These are phyloP conservation scores for Ploettnerulaceae sp. DNA, from an alignment of 2,329 filamentous ascomycete species.

Conservation along the genomic window DNA sequence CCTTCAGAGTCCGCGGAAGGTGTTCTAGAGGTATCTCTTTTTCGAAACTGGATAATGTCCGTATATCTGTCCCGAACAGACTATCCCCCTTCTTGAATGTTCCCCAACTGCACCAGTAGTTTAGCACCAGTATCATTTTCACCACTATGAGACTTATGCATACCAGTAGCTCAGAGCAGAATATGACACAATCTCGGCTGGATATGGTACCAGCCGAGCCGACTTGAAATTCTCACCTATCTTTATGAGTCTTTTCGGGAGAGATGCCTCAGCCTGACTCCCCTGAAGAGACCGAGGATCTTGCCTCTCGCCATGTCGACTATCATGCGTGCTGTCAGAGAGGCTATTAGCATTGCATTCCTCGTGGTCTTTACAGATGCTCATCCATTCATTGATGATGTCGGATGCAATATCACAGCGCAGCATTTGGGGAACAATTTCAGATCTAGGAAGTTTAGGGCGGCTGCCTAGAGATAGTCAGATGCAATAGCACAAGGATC, in stretches of 20 bases:
- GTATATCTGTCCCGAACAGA: slow-evolving; percentile 1
- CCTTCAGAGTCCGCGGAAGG: slow-evolving; percentile 5
- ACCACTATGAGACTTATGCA: neutral
- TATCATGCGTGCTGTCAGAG: neutral
- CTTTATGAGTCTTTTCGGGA: slow-evolving; percentile 9
- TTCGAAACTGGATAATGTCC: neutral
- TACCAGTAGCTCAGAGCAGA: slow-evolving; percentile 12
- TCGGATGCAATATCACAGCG: slow-evolving; percentile 5
- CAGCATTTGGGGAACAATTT: slow-evolving; percentile 2
- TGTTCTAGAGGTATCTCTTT: slow-evolving; percentile 1
- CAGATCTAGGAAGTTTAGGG: slow-evolving; percentile 6
- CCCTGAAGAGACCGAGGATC: neutral
- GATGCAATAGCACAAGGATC: neutral
- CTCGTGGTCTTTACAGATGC: neutral
- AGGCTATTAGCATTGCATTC: slow-evolving; percentile 3
- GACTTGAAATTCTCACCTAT: neutral
- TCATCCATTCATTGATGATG: slow-evolving; percentile 4
- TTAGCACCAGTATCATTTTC: neutral
- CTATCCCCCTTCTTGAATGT: neutral
- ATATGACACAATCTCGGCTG: slow-evolving; percentile 1
- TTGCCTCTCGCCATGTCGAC: neutral
- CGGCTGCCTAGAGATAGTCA: neutral
- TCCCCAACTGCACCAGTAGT: neutral
- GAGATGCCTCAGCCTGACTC: neutral
- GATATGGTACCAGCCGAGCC: neutral